Evolutionary conservation across 768 basidiomycete genomes (phyloP), one percentile per base, ranked within the genome.

Genomic region (Mycena latifolia): DNA sequence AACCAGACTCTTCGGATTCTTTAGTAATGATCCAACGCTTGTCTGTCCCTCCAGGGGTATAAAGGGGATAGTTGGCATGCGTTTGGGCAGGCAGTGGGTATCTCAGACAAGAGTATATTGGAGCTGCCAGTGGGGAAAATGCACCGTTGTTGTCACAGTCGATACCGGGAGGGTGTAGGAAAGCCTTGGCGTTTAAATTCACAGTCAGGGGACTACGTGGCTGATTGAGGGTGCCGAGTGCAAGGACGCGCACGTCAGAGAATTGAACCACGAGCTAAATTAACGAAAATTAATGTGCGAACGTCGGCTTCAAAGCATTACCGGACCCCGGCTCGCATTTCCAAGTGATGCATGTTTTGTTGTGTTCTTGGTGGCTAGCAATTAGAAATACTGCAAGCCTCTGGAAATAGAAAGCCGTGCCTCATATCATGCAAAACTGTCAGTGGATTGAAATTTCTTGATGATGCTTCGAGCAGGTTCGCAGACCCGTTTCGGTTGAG

Each of bases 401-500:
- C 28, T 33, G 43, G 61, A 24, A 66, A 28, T 35, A 47, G 27
- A 18, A 63, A 62, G 64, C 37, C 84, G 65, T 67, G 93, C 93
- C 93, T 94, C 78, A 92, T 84, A 73, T 92, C 87, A 69, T 93
- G 83, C 74, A 93, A 91, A n/a, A 93, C 79, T 0, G 79, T 74
- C 15, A 89, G 72, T 11, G 92, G 91, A 69, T 88, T 88, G 75
- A 88, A 95, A 62, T 76, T 84, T 66, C 93, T 84, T 12, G 93
- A 92, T 1, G 89, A 82, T 7, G 80, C 82, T 67, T 92, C 88
- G 18, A 91, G 82, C 71, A 90, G 85, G 72, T 93, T 94, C 4
- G 89, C 90, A 31, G 89, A 83, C 35, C 91, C 92, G 70, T 89
- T 92, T 54, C 91, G 89, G 71, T 92, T 92, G 63, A 95, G 74